phyloP scores from a whole-genome alignment of 176 grass and related monocot genomes.

The Zea mays region Zm-B73-REFERENCE-NAM-5.0 NC_050105.1:114780501-114781000 shows the following conservation, averaged over 20 bases:
- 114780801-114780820: not conserved
- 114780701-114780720: not conserved
- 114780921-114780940: slow-evolving; percentile 28
- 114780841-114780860: slow-evolving; percentile 22
- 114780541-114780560: not conserved
- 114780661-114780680: not conserved
- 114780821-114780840: slow-evolving; percentile 36
- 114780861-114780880: slow-evolving; percentile 37
- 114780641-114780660: not conserved
- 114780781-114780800: not conserved
- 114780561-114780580: not conserved
- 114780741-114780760: not conserved
- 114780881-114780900: slow-evolving; percentile 11
- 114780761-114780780: not conserved
- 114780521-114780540: not conserved
- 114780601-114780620: not conserved
- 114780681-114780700: not conserved
- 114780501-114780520: not conserved
- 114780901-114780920: slow-evolving; percentile 15
- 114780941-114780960: too few species aligned
- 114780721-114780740: not conserved
- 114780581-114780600: not conserved
- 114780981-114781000: slow-evolving; percentile 25
- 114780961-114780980: slow-evolving; percentile 12
- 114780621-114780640: not conserved